Evolutionary conservation across 1,284 basidiomycete species (phyloP).

Genomic region (Leucoagaricus sp.): DNA sequence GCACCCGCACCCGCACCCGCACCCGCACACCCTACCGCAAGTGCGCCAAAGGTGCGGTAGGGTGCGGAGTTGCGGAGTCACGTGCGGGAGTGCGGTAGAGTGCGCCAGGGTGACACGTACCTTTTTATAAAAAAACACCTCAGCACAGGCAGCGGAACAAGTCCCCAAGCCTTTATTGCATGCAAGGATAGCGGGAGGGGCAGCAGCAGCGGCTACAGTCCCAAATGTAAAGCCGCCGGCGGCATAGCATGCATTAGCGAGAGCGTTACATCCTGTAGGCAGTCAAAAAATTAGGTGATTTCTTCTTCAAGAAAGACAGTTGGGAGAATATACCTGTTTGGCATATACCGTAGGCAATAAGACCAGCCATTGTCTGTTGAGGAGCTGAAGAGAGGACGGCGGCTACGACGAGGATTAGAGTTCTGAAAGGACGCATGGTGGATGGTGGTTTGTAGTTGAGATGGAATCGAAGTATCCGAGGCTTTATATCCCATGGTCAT

Average conservation of each 20-base stretch:
- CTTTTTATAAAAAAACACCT: too few species aligned
- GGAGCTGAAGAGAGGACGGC: slow-evolving; percentile 8
- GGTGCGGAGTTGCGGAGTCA: too few species aligned
- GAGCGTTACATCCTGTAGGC: slow-evolving; percentile 50
- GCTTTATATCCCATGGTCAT: too few species aligned
- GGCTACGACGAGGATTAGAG: not conserved
- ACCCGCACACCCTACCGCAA: too few species aligned
- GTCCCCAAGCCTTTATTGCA: slow-evolving; percentile 55
- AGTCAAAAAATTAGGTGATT: not conserved
- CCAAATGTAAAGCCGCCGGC: slow-evolving; percentile 55
- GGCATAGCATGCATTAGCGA: slow-evolving; percentile 54
- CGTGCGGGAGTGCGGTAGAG: too few species aligned
- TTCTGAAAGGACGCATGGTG: not conserved
- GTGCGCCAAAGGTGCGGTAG: too few species aligned
- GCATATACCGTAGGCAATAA: slow-evolving; percentile 25
- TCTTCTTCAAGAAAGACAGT: not conserved
- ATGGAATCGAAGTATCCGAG: too few species aligned
- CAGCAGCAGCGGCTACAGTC: slow-evolving; percentile 39
- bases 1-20: too few species aligned
- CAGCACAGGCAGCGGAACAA: slow-evolving; percentile 44
- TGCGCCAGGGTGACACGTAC: too few species aligned
- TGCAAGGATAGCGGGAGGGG: slow-evolving; percentile 45
- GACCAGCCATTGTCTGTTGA: slow-evolving; percentile 19
- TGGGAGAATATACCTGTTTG: slow-evolving; percentile 26
- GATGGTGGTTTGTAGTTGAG: too few species aligned